Conservation (phyloP, 2,329 filamentous ascomycete genomes). For the Grosmannia huntii region DNA sequence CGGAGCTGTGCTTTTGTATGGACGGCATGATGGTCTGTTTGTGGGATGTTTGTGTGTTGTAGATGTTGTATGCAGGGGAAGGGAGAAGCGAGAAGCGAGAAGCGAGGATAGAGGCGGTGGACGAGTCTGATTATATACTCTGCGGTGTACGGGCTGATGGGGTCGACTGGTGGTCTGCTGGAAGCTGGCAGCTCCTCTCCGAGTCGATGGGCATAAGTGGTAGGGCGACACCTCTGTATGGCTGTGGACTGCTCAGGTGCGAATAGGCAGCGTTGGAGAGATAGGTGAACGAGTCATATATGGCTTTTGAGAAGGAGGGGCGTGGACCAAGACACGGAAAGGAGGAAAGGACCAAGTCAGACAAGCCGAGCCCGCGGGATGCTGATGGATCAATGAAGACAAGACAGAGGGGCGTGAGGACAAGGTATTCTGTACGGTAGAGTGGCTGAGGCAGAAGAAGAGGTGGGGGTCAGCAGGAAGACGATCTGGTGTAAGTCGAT, state of each 20-base stretch:
- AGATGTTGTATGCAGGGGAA: not conserved
- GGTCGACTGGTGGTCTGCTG: no score
- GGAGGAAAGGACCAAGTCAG: not conserved
- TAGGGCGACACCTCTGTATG: no score
- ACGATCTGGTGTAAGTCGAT: not conserved
- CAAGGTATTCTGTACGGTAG: not conserved
- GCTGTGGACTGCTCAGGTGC: no score
- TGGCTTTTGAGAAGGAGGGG: not conserved
- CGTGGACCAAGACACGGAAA: not conserved
- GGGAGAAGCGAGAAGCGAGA: not conserved
- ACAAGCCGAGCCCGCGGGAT: not conserved
- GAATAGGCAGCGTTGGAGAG: no score
- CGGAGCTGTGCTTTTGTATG: constrained; percentile 22
- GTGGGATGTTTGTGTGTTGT: not conserved
- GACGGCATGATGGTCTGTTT: constrained; percentile 17
- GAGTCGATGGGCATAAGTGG: no score
- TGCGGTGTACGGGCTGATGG: no score
- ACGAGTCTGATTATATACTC: no score
- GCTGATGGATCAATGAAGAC: not conserved
- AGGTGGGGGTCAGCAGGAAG: not conserved
- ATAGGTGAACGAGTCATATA: constrained; percentile 1
- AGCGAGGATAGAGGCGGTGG: not conserved
- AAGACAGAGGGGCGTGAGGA: not conserved
- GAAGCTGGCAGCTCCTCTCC: no score
- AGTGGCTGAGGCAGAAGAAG: not conserved